A percentile compares a stretch with the other conserved stretches of the same genome.
Conservation (phyloP, 1,284 basidiomycete genomes). For the Pseudozyma tsukubaensis region DNA sequence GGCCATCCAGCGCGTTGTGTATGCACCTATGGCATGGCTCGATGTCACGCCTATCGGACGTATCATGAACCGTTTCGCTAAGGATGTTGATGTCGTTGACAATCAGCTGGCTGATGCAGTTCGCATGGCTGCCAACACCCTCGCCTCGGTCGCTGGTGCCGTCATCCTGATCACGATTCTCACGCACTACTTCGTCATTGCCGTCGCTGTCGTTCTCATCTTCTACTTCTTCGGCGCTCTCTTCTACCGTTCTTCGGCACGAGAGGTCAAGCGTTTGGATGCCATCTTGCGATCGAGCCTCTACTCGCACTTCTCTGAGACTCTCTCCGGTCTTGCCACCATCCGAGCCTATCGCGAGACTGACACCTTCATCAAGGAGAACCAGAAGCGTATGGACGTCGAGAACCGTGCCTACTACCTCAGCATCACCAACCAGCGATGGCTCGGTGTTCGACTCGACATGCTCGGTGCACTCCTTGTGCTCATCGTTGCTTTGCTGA, state of each 20-base stretch:
- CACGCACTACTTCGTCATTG: conserved; percentile 76
- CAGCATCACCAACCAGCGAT: conserved; percentile 83
- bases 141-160: conserved; percentile 72
- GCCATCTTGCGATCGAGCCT: conserved; percentile 76
- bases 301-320: conserved; percentile 89
- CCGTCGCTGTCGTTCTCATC: conserved; percentile 69
- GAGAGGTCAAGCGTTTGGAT: conserved; percentile 86
- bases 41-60: conserved; percentile 85
- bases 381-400: conserved; percentile 77
- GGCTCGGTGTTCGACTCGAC: conserved; percentile 79
- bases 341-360: conserved; percentile 80
- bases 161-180: conserved; percentile 78
- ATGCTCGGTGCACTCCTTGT: conserved; percentile 66
- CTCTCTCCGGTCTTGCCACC: conserved; percentile 84
- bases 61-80: conserved; percentile 81
- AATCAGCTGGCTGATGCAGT: conserved; percentile 73
- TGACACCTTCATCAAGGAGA: conserved; percentile 73
- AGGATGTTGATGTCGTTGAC: conserved; percentile 87
- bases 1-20: conserved; percentile 74
- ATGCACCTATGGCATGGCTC: conserved; percentile 81
- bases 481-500: conserved; percentile 62
- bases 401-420: conserved; percentile 92
- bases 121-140: conserved; percentile 65
- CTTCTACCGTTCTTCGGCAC: conserved; percentile 87
- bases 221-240: conserved; percentile 71